Conservation (phyloP, 1,284 basidiomycete genomes). For the Macrocybe sp. region DNA sequence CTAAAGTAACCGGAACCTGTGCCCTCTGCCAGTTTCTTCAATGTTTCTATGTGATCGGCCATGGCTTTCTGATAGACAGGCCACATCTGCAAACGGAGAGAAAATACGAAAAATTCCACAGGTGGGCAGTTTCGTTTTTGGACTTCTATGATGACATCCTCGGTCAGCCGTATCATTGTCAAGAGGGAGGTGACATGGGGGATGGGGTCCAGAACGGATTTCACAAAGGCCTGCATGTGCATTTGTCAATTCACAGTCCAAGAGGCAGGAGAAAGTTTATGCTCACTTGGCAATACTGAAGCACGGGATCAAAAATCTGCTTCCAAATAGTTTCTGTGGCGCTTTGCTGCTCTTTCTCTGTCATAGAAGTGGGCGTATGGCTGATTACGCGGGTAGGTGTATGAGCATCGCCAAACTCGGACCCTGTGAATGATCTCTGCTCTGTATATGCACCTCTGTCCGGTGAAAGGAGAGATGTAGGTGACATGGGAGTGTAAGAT, state of each 20-base stretch:
- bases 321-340: constrained; percentile 74
- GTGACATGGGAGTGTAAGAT: constrained; percentile 34
- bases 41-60: constrained; percentile 75
- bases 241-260: constrained; percentile 2
- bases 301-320: constrained; percentile 83
- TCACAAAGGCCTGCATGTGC: constrained; percentile 56
- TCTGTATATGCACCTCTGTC: constrained; percentile 30
- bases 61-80: constrained; percentile 87
- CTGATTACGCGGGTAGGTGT: constrained; percentile 22
- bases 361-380: constrained; percentile 26
- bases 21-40: constrained; percentile 79
- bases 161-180: constrained; percentile 85
- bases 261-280: neutral
- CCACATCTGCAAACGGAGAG: constrained; percentile 82
- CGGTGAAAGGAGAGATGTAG: constrained; percentile 29
- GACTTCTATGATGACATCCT: constrained; percentile 68
- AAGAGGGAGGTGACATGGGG: constrained; percentile 75
- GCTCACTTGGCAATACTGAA: constrained; percentile 75
- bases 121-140: constrained; percentile 74
- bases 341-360: constrained; percentile 55
- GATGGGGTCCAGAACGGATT: constrained; percentile 57
- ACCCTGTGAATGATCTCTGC: constrained; percentile 33
- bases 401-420: constrained; percentile 33
- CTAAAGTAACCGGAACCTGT: constrained; percentile 61
- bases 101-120: constrained; percentile 75